phyloP scores from a whole-genome alignment of 1,284 basidiomycete genomes.

The Sanghuangporus weigelae region DNA sequence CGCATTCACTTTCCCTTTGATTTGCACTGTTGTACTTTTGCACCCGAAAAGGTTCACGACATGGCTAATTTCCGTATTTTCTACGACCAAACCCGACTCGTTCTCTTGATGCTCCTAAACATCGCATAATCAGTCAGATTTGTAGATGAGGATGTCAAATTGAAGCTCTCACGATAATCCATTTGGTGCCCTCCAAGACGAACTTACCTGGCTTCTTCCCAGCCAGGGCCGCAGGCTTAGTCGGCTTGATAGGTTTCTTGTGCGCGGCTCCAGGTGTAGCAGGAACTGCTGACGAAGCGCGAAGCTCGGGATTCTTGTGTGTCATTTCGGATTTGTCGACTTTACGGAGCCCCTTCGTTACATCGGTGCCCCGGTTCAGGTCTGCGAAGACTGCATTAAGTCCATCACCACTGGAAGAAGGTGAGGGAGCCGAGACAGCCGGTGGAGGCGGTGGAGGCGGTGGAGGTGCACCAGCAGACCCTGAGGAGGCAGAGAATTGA shows the following conservation, averaged over 20 bases:
- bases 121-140: not conserved
- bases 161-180: conserved; percentile 71
- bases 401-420: conserved; percentile 37
- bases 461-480: conserved; percentile 54
- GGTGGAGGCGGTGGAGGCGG: conserved; percentile 45
- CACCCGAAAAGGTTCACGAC: conserved; percentile 89
- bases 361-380: conserved; percentile 85
- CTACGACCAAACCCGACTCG: conserved; percentile 69
- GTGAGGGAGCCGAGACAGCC: conserved; percentile 30
- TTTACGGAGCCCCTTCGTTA: conserved; percentile 89
- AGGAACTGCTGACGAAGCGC: conserved; percentile 63
- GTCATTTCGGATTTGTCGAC: conserved; percentile 97
- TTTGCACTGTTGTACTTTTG: conserved; percentile 82
- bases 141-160: not conserved
- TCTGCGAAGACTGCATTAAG: conserved; percentile 89
- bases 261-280: conserved; percentile 36
- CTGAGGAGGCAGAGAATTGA: conserved; percentile 42
- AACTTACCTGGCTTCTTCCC: conserved; percentile 94
- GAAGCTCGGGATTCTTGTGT: conserved; percentile 93
- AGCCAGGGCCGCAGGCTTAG: conserved; percentile 74
- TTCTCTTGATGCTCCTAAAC: conserved; percentile 90
- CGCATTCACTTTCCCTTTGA: conserved; percentile 96
- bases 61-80: conserved; percentile 79
- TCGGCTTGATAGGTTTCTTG: conserved; percentile 70
- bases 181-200: conserved; percentile 89